Conservation (phyloP, 2,329 filamentous ascomycete species). For the Pseudocercospora crystallina region DNA sequence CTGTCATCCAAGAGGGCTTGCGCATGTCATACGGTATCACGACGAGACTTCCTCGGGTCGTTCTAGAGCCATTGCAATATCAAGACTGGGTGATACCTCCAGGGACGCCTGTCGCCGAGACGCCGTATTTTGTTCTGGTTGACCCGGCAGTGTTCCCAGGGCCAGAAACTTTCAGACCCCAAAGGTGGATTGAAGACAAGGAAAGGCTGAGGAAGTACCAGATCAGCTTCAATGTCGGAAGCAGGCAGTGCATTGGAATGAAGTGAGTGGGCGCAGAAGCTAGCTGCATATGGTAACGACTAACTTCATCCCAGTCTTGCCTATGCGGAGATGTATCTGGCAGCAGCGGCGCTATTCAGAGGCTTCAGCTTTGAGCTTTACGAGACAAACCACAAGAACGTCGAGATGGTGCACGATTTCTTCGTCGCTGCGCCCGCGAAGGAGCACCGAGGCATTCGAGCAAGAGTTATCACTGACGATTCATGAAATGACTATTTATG, state of each 20-base stretch:
- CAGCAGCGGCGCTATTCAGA: constrained; percentile 8
- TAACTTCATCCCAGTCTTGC: neutral
- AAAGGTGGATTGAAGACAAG: constrained; percentile 32
- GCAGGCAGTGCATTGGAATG: constrained; percentile 11
- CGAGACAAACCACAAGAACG: constrained; percentile 10
- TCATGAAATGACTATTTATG: too few relatives aligned
- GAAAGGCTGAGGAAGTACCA: constrained; percentile 5
- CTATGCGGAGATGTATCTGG: constrained; percentile 17
- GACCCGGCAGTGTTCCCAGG: constrained; percentile 33
- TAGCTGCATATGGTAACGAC: neutral
- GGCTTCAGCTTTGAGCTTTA: constrained; percentile 11
- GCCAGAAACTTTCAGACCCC: constrained; percentile 31
- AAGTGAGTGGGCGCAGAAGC: neutral
- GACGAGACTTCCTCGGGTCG: constrained; percentile 23
- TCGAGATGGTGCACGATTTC: constrained; percentile 18
- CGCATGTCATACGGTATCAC: constrained; percentile 25
- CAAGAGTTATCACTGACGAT: neutral
- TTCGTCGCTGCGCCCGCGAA: constrained; percentile 10
- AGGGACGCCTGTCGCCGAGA: constrained; percentile 30
- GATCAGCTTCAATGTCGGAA: constrained; percentile 8
- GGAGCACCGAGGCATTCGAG: neutral
- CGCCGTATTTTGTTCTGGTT: constrained; percentile 32
- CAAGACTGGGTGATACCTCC: constrained; percentile 15
- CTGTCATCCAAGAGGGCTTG: constrained; percentile 25
- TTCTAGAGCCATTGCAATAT: constrained; percentile 19